Evolutionary conservation across 2,329 filamentous ascomycete genomes (phyloP), one percentile per base, ranked within the genome.

Genomic region (Sporothrix brasiliensis): DNA sequence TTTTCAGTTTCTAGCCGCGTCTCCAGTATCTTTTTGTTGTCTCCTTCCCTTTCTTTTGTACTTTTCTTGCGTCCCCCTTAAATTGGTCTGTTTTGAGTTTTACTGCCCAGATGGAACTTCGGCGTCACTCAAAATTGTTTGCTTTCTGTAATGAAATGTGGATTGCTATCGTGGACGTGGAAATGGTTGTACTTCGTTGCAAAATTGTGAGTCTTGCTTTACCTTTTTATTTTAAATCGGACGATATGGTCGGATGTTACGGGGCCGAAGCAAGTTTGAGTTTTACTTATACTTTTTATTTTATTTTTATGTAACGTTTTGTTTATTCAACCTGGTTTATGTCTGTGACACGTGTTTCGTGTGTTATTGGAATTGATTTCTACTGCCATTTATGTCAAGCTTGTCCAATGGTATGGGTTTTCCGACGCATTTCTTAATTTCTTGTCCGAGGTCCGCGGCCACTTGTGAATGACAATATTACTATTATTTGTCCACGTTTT

Each of bases 1-100:
- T 81, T 73, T 79, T 82, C 63, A 79, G 77, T 69, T 78, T 82
- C 70, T 78, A 71, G 75, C 6, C 9, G 44, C 5, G 13, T 19
- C 5, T 19, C 44, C 14, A 19, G 44, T 16, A 16, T 30, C 44
- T 34, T 68, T 58, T 68, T 49, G n/a, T 44, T 47, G 3, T 67
- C 9, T 56, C 30, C 24, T 61, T 50, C 41, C 19, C 19, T 21
- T 50, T 50, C 54, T 53, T 16, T 30, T 10, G 27, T 30, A 30
- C 27, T 67, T 53, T 61, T 47, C 16, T 52, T 34, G 21, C 21
- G 7, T 63, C 27, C 14, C 54, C 19, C 19, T 41, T 19, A 47
- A 53, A 14, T 67, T 39, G n/a, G 52, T 41, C 24, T 61, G n/a
- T 56, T 34, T 52, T 24, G 34, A 34, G 34, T 52, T 58, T n/a